Conservation (phyloP, 192 early-diverging fungal genomes). For the Rhizophagus sp. region DNA sequence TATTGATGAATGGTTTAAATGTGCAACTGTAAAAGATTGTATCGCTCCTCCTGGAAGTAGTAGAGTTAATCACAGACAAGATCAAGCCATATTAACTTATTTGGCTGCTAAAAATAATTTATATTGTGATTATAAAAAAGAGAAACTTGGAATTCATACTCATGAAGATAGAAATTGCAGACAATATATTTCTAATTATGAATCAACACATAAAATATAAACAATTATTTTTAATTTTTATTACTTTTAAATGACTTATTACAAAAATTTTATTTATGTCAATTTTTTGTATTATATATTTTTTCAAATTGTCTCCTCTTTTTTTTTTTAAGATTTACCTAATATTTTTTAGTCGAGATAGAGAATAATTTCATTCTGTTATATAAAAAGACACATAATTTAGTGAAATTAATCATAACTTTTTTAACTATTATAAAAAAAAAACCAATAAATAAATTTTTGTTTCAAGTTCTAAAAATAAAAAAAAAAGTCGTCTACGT, state of each 20-base stretch:
- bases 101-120: constrained; percentile 42
- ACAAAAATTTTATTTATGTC: background rate
- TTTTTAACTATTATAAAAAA: too few species aligned
- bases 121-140: constrained; percentile 34
- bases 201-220: background rate
- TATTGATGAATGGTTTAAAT: constrained; percentile 48
- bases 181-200: constrained; percentile 17
- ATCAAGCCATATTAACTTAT: constrained; percentile 47
- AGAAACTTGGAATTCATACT: constrained; percentile 29
- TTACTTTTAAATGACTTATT: too few species aligned
- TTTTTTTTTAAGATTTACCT: too few species aligned
- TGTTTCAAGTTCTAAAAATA: too few species aligned
- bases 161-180: constrained; percentile 38
- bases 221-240: background rate
- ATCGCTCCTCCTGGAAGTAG: constrained; percentile 55
- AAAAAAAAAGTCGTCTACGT: too few species aligned
- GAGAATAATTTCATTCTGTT: too few species aligned
- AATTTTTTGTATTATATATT: too few species aligned
- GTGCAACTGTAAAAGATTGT: constrained; percentile 45
- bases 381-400: too few species aligned
- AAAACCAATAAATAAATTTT: too few species aligned
- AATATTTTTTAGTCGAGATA: too few species aligned
- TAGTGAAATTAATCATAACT: too few species aligned
- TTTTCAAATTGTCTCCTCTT: too few species aligned
- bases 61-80: constrained; percentile 50